A percentile compares a stretch with the other conserved stretches of the same genome.
Conservation (phyloP, 345 rosid genomes). For the Boechera retrofracta region DNA sequence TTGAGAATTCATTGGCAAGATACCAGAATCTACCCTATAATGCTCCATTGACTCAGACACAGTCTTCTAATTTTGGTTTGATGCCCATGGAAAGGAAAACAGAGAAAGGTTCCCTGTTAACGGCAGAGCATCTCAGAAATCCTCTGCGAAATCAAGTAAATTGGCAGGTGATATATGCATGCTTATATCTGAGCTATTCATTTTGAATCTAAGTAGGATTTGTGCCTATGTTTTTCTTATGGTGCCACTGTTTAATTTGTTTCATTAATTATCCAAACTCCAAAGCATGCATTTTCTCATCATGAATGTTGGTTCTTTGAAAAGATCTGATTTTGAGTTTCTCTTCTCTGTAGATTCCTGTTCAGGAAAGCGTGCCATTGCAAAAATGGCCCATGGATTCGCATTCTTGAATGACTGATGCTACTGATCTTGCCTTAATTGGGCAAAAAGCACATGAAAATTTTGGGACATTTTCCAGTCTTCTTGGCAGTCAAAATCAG, state of each 20-base stretch:
- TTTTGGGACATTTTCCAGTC: conserved; percentile 49
- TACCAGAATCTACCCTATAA: conserved; percentile 43
- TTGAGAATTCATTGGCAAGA: conserved; percentile 55
- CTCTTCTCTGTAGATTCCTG: conserved; percentile 50
- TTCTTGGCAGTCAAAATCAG: conserved; percentile 52
- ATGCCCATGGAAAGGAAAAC: conserved; percentile 39
- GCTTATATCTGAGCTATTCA: conserved; percentile 13
- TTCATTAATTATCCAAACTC: neutral
- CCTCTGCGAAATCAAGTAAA: conserved; percentile 56
- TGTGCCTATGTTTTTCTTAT: neutral
- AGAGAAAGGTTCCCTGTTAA: conserved; percentile 43
- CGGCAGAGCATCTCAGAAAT: conserved; percentile 49
- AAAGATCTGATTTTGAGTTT: conserved; percentile 19
- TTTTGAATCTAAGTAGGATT: neutral
- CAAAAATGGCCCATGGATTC: conserved; percentile 50
- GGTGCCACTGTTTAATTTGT: conserved; percentile 18
- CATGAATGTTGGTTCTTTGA: conserved; percentile 5
- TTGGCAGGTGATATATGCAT: conserved; percentile 66
- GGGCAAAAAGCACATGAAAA: conserved; percentile 54
- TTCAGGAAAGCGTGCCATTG: conserved; percentile 45
- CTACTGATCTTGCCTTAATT: conserved; percentile 49
- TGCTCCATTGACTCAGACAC: conserved; percentile 45
- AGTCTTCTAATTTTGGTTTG: conserved; percentile 42
- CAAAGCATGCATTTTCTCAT: conserved; percentile 1
- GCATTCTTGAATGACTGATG: conserved; percentile 56